Conservation (phyloP, 805 yeast species). For the Yamadazyma laniorum region DNA sequence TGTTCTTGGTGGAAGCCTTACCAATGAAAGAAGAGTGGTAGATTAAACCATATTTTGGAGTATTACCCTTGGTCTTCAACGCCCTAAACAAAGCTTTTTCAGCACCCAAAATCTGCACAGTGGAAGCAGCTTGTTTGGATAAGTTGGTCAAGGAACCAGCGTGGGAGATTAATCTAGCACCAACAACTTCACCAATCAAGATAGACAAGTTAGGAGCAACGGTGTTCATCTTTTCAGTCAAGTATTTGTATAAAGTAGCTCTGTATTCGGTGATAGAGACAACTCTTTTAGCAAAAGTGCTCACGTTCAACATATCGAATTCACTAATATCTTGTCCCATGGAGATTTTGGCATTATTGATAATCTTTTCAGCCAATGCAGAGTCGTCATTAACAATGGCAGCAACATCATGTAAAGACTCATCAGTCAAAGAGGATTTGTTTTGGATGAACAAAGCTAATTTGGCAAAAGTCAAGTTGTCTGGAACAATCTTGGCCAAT, state of each 20-base stretch:
- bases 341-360: constrained; percentile 93
- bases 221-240: constrained; percentile 93
- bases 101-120: constrained; percentile 97
- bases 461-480: constrained; percentile 82
- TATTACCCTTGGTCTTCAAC: constrained; percentile 92
- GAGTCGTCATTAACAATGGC: constrained; percentile 90
- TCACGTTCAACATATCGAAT: constrained; percentile 88
- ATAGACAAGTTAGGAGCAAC: constrained; percentile 98
- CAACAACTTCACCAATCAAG: constrained; percentile 97
- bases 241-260: constrained; percentile 74
- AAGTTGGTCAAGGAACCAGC: constrained; percentile 96
- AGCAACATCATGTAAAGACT: constrained; percentile 91
- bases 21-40: constrained; percentile 95
- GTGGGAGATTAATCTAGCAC: constrained; percentile 96
- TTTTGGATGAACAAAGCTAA: constrained; percentile 81
- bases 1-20: constrained; percentile 91
- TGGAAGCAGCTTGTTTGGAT: constrained; percentile 98
- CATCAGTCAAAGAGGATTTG: constrained; percentile 84
- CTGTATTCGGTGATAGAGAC: constrained; percentile 91
- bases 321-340: constrained; percentile 99
- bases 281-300: constrained; percentile 90
- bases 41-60: constrained; percentile 94
- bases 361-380: constrained; percentile 81
- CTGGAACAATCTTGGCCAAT: constrained; percentile 86
- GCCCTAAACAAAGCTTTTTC: constrained; percentile 97